Evolutionary conservation across 257 asterid genomes (phyloP), one percentile per base, ranked within the genome.

Genomic region (Nicotiana knightiana): DNA sequence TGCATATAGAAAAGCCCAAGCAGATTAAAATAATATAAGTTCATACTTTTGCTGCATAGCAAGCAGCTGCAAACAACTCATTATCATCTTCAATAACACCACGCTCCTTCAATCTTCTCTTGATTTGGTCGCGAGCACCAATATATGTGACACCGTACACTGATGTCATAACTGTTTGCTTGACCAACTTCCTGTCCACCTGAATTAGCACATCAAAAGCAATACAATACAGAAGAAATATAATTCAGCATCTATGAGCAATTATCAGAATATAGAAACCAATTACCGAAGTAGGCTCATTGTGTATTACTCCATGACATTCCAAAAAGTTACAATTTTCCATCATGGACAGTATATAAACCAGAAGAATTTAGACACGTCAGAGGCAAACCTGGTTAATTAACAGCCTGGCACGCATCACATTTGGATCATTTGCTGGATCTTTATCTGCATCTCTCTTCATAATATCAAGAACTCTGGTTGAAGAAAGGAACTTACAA

Each of bases 81-180:
- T 81, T 33, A 57, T 92, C 94, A 87, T 93, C 97, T 81, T 92
- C 97, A 37, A 92, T 92, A 28, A 84, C 84, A 87, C 92, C 88
- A 15, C 98, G 97, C 85, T 96, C 99, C 89, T 91, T 93, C 85
- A 96, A 89, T 85, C 98, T 89, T 90, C 89, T 93, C 89, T 88
- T 92, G 87, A 96, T 93, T 89, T 96, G 99, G 83, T 96, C 98
- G 75, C 99, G 96, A 16, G 99, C 99, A 65, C 99, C 99, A 75
- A 94, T 89, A 78, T 93, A 96, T 6, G 98, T 96, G 89, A 96
- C 99, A 71, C 99, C 99, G 78, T 96, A 96, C 10, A 96, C 99
- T 66, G 98, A 94, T 46, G 99, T 96, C 99, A 96, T 96, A 86
- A 96, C 99, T 9, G 99, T 96, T 90, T 96, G 99, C 90, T 96